phyloP scores from a whole-genome alignment of 352 stramenopile species.

The Phytopythium mirpurense region DNA sequence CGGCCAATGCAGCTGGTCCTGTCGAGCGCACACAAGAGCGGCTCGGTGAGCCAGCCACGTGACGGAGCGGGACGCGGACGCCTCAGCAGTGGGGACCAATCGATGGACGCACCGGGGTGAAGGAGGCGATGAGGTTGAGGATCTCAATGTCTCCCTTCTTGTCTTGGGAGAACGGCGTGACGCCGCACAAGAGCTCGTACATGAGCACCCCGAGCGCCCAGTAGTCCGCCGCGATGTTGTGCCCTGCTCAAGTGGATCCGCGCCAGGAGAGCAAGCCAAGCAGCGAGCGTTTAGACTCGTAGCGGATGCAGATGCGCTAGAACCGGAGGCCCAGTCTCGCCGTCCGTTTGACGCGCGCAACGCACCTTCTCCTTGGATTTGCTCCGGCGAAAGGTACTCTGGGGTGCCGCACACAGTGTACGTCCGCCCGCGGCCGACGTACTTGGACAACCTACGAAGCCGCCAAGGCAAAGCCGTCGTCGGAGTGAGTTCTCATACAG shows the following conservation, averaged over 20 bases:
- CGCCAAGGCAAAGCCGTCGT: constrained; percentile 1
- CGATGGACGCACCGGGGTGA: constrained; percentile 46
- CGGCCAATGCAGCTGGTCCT: constrained; percentile 69
- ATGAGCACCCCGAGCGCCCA: constrained; percentile 93
- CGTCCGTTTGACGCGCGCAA: too few species aligned
- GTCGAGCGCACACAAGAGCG: too few species aligned
- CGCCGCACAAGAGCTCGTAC: constrained; percentile 90
- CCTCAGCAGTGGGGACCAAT: too few species aligned
- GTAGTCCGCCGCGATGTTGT: constrained; percentile 88
- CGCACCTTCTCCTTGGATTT: constrained; percentile 83
- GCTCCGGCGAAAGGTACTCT: constrained; percentile 80
- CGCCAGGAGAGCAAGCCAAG: neutral
- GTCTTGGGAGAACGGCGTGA: constrained; percentile 85
- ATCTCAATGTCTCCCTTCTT: constrained; percentile 86
- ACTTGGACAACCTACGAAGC: constrained; percentile 74
- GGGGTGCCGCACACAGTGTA: constrained; percentile 86
- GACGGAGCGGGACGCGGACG: too few species aligned
- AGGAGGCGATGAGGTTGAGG: constrained; percentile 81
- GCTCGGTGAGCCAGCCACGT: too few species aligned
- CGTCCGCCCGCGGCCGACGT: constrained; percentile 74
- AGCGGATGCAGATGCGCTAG: too few species aligned
- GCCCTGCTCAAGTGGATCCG: constrained; percentile 25
- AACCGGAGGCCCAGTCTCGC: too few species aligned
- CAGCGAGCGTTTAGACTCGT: too few species aligned
- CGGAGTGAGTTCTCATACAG: neutral